Conservation (phyloP, 2,329 filamentous ascomycete genomes). For the Paradendryphiella salina region DNA sequence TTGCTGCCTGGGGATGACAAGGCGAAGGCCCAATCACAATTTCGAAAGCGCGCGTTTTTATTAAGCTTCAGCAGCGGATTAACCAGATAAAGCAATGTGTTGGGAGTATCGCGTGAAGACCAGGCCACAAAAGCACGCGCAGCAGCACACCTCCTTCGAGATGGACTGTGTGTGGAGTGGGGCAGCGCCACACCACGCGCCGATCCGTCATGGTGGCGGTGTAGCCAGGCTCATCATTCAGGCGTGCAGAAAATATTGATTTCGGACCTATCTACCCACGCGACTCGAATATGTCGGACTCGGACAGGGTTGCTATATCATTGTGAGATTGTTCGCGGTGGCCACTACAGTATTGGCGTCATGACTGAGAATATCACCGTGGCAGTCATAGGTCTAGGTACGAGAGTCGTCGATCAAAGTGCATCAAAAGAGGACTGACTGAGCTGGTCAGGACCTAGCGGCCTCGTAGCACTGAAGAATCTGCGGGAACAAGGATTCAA, state of each 20-base stretch:
- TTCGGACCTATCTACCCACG: no score
- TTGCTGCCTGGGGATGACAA: slow-evolving; percentile 19
- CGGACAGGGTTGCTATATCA: no score
- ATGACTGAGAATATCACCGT: slow-evolving; percentile 3
- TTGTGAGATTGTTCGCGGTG: no score
- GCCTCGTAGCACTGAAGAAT: slow-evolving; percentile 25
- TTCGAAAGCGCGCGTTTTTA: slow-evolving; percentile 5
- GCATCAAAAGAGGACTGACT: background rate
- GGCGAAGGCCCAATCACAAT: slow-evolving; percentile 14
- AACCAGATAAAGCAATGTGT: background rate
- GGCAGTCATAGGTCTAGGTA: slow-evolving; percentile 23
- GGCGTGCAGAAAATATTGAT: no score
- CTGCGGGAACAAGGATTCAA: slow-evolving; percentile 27
- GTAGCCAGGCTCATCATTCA: background rate
- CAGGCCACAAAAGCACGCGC: background rate
- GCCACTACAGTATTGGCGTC: background rate
- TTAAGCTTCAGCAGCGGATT: background rate
- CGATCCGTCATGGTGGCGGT: slow-evolving; percentile 1
- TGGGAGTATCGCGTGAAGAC: background rate
- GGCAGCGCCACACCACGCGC: slow-evolving; percentile 6
- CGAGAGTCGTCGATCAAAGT: background rate
- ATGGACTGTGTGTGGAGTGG: slow-evolving; percentile 8
- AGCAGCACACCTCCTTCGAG: background rate
- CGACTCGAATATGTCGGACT: no score
- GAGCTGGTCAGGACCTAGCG: slow-evolving; percentile 12